Base-by-base conservation (phyloP, 257 asterid genomes). In the Echium plantagineum region DNA sequence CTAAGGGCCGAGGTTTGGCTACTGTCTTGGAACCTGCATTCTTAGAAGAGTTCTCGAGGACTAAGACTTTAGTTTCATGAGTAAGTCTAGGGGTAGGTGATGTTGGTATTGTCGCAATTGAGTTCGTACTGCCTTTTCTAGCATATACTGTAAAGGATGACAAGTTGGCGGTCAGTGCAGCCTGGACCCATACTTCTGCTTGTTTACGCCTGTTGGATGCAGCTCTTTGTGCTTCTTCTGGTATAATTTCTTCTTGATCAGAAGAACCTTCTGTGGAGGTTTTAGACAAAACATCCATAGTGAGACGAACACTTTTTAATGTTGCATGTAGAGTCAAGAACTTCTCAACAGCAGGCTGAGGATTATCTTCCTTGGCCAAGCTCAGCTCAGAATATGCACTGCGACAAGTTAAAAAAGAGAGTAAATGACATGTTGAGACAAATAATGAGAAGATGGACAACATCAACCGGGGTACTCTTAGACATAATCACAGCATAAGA, bases 271-370 rank as follows among this genome's bases (percentile, higher is more conserved):
- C 46, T 8, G 75, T 60, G 31, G 61, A 58, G 19, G 82, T 71
- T 69, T 89, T 88, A 19, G 96, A 83, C 30, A 86, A 73, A 51
- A 97, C 80, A 72, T 93, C 87, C 49, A 94, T 87, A 61, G 77
- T 65, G 20, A 82, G 77, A 65, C 78, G 84, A 15, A 90, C 83
- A 74, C 79, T 83, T 66, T 68, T 86, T 86, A 93, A 74, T 64
- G 71, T 78, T 38, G 87, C 62, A 51, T 86, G 93, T 59, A 93
- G 78, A 7, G 76, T 75, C 66, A 93, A 76, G 81, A 93, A 93
- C 71, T 83, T 94, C 75, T 86, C 95, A 58, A 93, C 96, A 0
- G 95, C 91, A 19, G 95, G 94, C 75, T 89, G 98, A 19, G 98
- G 96, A 65, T 80, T 75, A 26, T 84, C 94, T 77, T 89, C 97